A percentile compares a stretch with the other conserved stretches of the same genome.
Evolutionary conservation across 306 rosid species (phyloP).

Genomic region (Elaeagnus macrophylla): DNA sequence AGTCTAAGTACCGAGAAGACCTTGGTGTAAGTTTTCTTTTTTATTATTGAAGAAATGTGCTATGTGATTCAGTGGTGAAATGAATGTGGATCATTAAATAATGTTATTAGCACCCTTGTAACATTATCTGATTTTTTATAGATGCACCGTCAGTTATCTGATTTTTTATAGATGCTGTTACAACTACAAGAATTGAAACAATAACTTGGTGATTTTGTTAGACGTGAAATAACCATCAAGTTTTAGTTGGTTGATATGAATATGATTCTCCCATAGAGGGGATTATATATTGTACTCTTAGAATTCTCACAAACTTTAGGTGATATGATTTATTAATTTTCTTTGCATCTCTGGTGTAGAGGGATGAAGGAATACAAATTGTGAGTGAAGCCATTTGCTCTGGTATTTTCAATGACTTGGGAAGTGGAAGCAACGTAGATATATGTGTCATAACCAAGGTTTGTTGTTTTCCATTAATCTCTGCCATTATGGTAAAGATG

Average conservation of each 20-base stretch:
- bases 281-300: not conserved
- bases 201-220: not conserved
- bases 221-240: not conserved
- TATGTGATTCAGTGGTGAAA: not conserved
- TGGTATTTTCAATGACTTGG: slow-evolving; percentile 92
- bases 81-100: not conserved
- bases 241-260: not conserved
- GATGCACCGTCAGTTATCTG: too few species aligned
- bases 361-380: slow-evolving; percentile 68
- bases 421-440: slow-evolving; percentile 96
- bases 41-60: not conserved
- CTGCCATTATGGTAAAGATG: not conserved
- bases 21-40: slow-evolving; percentile 35
- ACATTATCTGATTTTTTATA: too few species aligned
- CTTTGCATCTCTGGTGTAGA: slow-evolving; percentile 30
- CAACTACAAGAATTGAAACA: too few species aligned
- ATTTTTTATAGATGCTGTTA: too few species aligned
- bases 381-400: slow-evolving; percentile 84
- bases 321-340: not conserved
- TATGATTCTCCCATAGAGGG: not conserved
- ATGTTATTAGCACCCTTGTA: not conserved
- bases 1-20: slow-evolving; percentile 68
- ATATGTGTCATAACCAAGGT: slow-evolving; percentile 95
- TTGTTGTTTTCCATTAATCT: slow-evolving; percentile 16
- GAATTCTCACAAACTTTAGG: not conserved